A percentile compares a stretch with the other conserved stretches of the same genome.
phyloP scores from a whole-genome alignment of 495 filamentous ascomycete genomes.

The Neurospora intermedia region DNA sequence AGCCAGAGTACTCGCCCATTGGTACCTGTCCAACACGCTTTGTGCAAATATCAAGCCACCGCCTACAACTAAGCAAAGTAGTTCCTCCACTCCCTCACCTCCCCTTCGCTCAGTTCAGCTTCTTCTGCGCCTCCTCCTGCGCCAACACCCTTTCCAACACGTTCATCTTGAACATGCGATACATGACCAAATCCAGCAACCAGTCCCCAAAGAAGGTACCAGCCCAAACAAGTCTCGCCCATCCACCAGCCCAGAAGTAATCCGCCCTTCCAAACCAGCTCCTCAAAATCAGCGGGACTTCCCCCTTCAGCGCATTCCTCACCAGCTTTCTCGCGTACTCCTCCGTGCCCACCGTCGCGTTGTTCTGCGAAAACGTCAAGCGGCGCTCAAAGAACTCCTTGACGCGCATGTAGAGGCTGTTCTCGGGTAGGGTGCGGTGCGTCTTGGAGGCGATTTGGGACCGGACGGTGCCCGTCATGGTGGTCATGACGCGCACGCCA shows the following conservation, averaged over 20 bases:
- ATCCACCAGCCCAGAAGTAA: slow-evolving; percentile 38
- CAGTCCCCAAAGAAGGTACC: slow-evolving; percentile 29
- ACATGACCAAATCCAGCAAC: slow-evolving; percentile 27
- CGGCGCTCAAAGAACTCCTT: slow-evolving; percentile 32
- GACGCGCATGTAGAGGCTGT: slow-evolving; percentile 31
- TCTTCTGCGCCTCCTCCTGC: slow-evolving; percentile 22
- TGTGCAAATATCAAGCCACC: too few relatives aligned
- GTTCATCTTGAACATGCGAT: slow-evolving; percentile 26
- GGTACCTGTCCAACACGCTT: too few relatives aligned
- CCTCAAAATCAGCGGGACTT: slow-evolving; percentile 24
- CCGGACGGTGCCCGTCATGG: slow-evolving; percentile 40
- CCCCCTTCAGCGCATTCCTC: slow-evolving; percentile 22
- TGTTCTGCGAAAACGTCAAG: slow-evolving; percentile 35
- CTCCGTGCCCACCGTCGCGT: slow-evolving; percentile 29
- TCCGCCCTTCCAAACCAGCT: slow-evolving; percentile 35
- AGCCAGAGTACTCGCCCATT: too few relatives aligned
- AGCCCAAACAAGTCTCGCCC: slow-evolving; percentile 22
- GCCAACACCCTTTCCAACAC: slow-evolving; percentile 28
- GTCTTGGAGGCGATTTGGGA: slow-evolving; percentile 31
- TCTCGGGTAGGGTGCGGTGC: slow-evolving; percentile 27
- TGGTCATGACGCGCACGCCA: slow-evolving; percentile 42
- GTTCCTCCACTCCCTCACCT: too few relatives aligned
- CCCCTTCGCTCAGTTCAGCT: slow-evolving; percentile 14
- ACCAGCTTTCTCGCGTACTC: slow-evolving; percentile 29
- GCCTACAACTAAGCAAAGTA: too few relatives aligned